Evolutionary conservation across 2,329 filamentous ascomycete genomes (phyloP), one percentile per base, ranked within the genome.

Genomic region (Talaromyces piceae): DNA sequence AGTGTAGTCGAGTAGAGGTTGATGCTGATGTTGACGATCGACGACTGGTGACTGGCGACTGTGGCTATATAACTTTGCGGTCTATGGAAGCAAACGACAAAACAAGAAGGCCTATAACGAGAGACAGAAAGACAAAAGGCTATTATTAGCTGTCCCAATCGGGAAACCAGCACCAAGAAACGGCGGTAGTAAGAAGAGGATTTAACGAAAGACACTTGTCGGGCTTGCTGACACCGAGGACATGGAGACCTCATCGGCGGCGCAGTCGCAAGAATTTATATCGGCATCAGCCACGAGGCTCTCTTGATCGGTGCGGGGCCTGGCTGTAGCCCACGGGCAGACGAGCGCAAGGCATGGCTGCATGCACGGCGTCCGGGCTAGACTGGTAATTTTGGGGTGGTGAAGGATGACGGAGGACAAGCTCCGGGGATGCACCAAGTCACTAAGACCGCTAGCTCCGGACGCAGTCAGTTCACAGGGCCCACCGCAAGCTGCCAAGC

Each of bases 211-310:
- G 44, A 26, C 44, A 18, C 23, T 28, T 46, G 22, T n/a, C 39
- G 39, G n/a, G 39, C 39, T 43, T 43, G 39, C 39, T 43, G 39
- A 43, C 23, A 25, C 9, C n/a, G 20, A n/a, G 37, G 9, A 20
- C 5, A 20, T 41, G 37, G 5, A 41, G 37, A 41, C n/a, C n/a
- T 3, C 4, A 3, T 20, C 16, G 13, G 44, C 27, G 44, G 44
- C 44, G 27, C 44, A 46, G 44, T 46, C 27, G n/a, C 16, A 46
- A n/a, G n/a, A 12, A 30, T 46, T 46, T 46, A 46, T 46, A 46
- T 46, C 44, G 26, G 30, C 43, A 43, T 49, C 46, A 47, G 47
- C 51, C 46, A 53, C 43, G 49, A 49, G 47, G 51, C 46, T 53
- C 39, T 53, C 51, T n/a, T n/a, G 41, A 49, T 49, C 43, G 16